Percentiles rank a stretch among this genome's conserved stretches.
Conservation (phyloP, 2,329 filamentous ascomycete genomes). For the Neofusicoccum cordaticola region DNA sequence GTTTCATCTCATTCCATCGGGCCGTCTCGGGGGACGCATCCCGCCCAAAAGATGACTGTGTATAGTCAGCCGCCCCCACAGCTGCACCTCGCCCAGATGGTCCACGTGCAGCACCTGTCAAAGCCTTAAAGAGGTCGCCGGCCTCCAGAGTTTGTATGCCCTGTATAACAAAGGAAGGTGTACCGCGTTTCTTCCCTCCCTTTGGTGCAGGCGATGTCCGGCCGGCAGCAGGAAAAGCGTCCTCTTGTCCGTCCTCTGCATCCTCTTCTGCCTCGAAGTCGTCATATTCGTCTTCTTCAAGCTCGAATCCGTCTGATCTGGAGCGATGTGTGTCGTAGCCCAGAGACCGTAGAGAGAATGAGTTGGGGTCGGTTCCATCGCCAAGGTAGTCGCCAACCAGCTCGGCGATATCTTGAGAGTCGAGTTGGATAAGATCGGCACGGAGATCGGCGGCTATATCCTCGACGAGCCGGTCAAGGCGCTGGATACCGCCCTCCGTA, state of each 20-base stretch:
- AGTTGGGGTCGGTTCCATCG: slow-evolving; percentile 54
- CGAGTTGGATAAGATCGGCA: slow-evolving; percentile 66
- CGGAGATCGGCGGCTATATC: slow-evolving; percentile 59
- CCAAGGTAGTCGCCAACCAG: slow-evolving; percentile 69
- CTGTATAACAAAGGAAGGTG: not conserved
- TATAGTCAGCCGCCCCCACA: not conserved
- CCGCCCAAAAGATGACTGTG: not conserved
- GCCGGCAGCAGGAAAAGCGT: not conserved
- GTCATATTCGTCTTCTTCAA: slow-evolving; percentile 49
- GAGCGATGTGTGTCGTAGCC: slow-evolving; percentile 52
- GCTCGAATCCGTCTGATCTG: slow-evolving; percentile 24
- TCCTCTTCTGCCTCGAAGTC: slow-evolving; percentile 45
- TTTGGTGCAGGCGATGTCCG: slow-evolving; percentile 2
- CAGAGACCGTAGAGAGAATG: slow-evolving; percentile 39
- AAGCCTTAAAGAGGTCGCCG: not conserved
- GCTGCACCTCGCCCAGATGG: not conserved
- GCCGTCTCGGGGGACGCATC: slow-evolving; percentile 4
- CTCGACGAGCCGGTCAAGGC: slow-evolving; percentile 61
- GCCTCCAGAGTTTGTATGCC: not conserved
- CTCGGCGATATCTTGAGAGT: slow-evolving; percentile 67
- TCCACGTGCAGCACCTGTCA: not conserved
- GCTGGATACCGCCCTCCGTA: slow-evolving; percentile 51
- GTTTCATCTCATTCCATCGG: slow-evolving; percentile 37
- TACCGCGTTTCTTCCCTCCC: slow-evolving; percentile 21
- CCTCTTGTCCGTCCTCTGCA: slow-evolving; percentile 30